These are phyloP conservation scores for Apiospora phragmitis DNA, from an alignment of 2,329 filamentous ascomycete species.

Conservation along the genomic window DNA sequence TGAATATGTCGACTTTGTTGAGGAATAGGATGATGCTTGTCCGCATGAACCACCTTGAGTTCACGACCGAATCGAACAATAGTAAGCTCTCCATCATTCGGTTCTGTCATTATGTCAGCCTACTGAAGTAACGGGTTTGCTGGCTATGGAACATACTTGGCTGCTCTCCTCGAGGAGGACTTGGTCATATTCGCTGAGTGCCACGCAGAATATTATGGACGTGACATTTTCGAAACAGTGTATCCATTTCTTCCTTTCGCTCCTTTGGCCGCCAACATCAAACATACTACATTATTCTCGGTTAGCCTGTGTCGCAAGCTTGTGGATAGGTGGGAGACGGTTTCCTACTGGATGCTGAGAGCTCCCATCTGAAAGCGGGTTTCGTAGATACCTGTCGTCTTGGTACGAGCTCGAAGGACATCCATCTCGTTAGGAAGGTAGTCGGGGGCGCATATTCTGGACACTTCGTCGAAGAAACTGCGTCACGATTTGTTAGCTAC, in stretches of 20 bases:
- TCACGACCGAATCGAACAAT: constrained; percentile 96
- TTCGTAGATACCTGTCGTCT: constrained; percentile 99
- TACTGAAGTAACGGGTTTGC: not conserved
- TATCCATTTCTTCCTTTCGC: constrained; percentile 99
- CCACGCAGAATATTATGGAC: constrained; percentile 98
- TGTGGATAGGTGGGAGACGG: not conserved
- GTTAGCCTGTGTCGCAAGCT: not conserved
- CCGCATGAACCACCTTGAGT: constrained; percentile 98
- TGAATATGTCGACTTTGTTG: constrained; percentile 99
- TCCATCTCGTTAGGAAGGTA: constrained; percentile 95
- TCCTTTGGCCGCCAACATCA: constrained; percentile 94
- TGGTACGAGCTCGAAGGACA: constrained; percentile 91
- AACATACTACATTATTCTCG: constrained; percentile 74
- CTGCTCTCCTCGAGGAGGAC: constrained; percentile 95
- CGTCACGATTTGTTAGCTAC: not conserved
- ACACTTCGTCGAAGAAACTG: constrained; percentile 95
- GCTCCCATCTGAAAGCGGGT: constrained; percentile 98
- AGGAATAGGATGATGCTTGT: constrained; percentile 98
- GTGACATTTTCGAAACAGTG: constrained; percentile 99
- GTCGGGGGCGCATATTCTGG: constrained; percentile 77
- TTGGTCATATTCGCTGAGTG: constrained; percentile 97
- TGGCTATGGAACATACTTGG: constrained; percentile 62
- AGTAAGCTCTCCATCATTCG: constrained; percentile 99
- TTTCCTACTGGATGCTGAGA: constrained; percentile 91
- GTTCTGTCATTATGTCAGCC: constrained; percentile 59